A percentile compares a stretch with the other conserved stretches of the same genome.
Conservation (phyloP, 345 rosid species). For the Clarkia xantiana region DNA sequence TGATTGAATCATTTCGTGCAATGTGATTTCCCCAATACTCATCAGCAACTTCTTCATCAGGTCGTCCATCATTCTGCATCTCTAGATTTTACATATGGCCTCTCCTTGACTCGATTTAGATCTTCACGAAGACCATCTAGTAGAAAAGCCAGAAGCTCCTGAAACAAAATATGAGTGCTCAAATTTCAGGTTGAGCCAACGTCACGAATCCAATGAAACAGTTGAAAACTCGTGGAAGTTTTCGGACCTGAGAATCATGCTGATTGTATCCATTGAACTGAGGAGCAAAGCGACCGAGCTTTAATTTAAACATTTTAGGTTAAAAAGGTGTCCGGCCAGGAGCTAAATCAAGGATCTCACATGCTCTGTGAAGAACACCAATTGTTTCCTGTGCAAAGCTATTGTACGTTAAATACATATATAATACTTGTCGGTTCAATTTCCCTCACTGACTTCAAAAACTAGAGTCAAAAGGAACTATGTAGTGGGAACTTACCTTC, state of each 20-base stretch:
- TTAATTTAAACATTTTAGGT: constrained; percentile 81
- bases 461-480: neutral
- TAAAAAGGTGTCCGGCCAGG: constrained; percentile 86
- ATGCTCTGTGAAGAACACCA: constrained; percentile 86
- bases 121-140: constrained; percentile 99
- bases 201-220: too few species aligned
- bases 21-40: constrained; percentile 99
- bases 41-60: constrained; percentile 99
- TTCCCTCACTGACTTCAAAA: neutral
- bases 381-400: constrained; percentile 61
- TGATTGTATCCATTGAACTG: constrained; percentile 96
- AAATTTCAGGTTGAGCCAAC: neutral
- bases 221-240: neutral
- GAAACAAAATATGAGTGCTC: constrained; percentile 10
- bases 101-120: constrained; percentile 87
- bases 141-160: constrained; percentile 95
- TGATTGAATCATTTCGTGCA: constrained; percentile 98
- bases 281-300: constrained; percentile 97
- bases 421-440: constrained; percentile 4
- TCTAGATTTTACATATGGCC: constrained; percentile 78
- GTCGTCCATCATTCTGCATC: constrained; percentile 98
- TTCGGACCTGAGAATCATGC: constrained; percentile 89
- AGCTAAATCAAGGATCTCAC: constrained; percentile 82
- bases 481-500: constrained; percentile 35
- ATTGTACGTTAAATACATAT: neutral